Evolutionary conservation across 768 basidiomycete genomes (phyloP), one percentile per base, ranked within the genome.

Genomic region (Russula vinacea): DNA sequence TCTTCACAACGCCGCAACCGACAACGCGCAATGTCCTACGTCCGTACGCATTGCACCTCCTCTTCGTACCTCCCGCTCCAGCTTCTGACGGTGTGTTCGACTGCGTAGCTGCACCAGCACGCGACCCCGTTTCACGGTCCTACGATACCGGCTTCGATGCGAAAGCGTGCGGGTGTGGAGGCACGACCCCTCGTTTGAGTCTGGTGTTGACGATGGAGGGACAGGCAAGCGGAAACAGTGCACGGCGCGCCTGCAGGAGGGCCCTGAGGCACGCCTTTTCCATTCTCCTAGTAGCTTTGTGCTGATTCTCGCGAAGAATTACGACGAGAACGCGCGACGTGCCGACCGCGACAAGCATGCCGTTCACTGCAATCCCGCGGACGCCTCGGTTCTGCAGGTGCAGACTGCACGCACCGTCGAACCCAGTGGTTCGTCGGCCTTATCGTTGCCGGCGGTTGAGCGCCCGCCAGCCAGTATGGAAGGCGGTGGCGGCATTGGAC

Each of bases 111-210:
- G 76, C 80, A 22, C 85, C 88, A 6, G 77, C 79, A 32, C 85
- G n/a, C n/a, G n/a, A n/a, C n/a, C n/a, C n/a, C n/a, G n/a, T n/a
- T n/a, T n/a, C n/a, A n/a, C n/a, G n/a, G 89, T 98, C 1, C 76
- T 98, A 60, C 78, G 94, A 61, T 96, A 98, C 45, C 45, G 91
- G 91, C 0, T 99, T 98, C 70, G 94, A 97, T 58, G 86, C 90
- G 1, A 87, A 84, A 65, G 71, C 78, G 53, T 90, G 88, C n/a
- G 86, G 89, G 86, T 4, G 88, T 92, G 86, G 88, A 90, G 90
- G 67, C 76, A 78, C 44, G 90, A 93, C 68, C 73, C 92, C 16
- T 75, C 75, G 4, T 62, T 55, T 6, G 72, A 70, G 8, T 63
- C 67, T 22, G 83, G 80, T 3, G 76, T 73, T 3, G 77, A 78